These are phyloP conservation scores for Dichotomocladium elegans DNA, from an alignment of 371 early-diverging fungal genomes.

Conservation along the genomic window DNA sequence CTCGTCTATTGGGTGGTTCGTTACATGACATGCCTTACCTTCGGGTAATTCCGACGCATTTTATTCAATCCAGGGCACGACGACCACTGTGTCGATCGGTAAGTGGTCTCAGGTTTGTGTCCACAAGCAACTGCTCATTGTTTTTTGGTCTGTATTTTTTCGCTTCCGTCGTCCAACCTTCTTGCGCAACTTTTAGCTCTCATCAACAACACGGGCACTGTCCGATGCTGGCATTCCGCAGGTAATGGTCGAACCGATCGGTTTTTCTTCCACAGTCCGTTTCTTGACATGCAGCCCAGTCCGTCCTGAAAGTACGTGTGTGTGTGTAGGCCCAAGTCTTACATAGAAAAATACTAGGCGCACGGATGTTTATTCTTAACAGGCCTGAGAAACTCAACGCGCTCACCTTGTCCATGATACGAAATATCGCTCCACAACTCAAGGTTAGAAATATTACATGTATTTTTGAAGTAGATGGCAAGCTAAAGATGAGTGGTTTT, in stretches of 20 bases:
- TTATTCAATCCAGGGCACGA: not conserved
- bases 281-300: not conserved
- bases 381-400: slow-evolving; percentile 88
- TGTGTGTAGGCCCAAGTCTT: slow-evolving; percentile 50
- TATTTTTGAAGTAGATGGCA: not conserved
- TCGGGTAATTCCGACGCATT: not conserved
- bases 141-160: not conserved
- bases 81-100: slow-evolving; percentile 82
- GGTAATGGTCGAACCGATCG: slow-evolving; percentile 2
- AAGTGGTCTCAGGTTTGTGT: slow-evolving; percentile 8
- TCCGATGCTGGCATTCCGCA: slow-evolving; percentile 8
- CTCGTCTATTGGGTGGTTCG: too few relatives aligned
- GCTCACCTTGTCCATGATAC: slow-evolving; percentile 85
- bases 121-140: too few relatives aligned
- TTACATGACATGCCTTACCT: not conserved
- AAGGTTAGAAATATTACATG: slow-evolving; percentile 38
- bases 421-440: slow-evolving; percentile 81
- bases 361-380: slow-evolving; percentile 78
- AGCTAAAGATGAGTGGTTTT: not conserved
- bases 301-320: not conserved
- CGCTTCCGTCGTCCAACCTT: not conserved
- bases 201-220: not conserved
- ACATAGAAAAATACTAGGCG: slow-evolving; percentile 49
- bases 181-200: not conserved
- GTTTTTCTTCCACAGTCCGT: not conserved